Conservation (phyloP, 768 basidiomycete genomes). For the Tephrocybe sp. region DNA sequence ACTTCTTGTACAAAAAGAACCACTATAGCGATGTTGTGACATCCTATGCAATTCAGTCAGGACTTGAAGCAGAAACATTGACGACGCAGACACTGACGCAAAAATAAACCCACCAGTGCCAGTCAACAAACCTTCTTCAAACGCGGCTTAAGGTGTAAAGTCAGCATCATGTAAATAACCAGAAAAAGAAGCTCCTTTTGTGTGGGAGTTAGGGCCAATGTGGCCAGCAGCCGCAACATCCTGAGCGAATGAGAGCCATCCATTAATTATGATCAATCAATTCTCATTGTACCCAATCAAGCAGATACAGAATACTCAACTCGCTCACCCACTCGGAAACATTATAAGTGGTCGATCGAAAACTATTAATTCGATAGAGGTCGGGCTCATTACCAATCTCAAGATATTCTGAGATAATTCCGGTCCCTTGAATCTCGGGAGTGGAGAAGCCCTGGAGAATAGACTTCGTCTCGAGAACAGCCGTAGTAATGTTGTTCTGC, state of each 20-base stretch:
- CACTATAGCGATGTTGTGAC: conserved; percentile 60
- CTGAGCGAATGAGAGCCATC: conserved; percentile 54
- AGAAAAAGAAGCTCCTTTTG: conserved; percentile 50
- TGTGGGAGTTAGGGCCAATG: conserved; percentile 35
- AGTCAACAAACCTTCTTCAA: conserved; percentile 48
- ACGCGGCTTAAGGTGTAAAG: conserved; percentile 64
- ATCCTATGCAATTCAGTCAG: conserved; percentile 33
- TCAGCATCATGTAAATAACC: conserved; percentile 45
- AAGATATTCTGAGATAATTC: no score
- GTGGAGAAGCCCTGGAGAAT: conserved; percentile 54
- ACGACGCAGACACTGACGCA: conserved; percentile 42
- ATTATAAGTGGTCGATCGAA: no score
- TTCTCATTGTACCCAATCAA: no score
- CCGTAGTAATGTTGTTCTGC: conserved; percentile 52
- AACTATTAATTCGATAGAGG: no score
- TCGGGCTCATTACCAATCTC: no score
- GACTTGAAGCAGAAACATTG: not conserved
- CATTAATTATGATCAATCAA: conserved; percentile 20
- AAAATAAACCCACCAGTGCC: conserved; percentile 49
- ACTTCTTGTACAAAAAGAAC: conserved; percentile 59
- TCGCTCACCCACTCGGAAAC: conserved; percentile 51
- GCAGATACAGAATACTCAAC: conserved; percentile 43
- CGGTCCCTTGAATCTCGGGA: no score
- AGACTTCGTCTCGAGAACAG: conserved; percentile 45
- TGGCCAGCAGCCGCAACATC: conserved; percentile 44